Conservation (phyloP, 129 eudicot species). For the Pittosporum tobira region DNA sequence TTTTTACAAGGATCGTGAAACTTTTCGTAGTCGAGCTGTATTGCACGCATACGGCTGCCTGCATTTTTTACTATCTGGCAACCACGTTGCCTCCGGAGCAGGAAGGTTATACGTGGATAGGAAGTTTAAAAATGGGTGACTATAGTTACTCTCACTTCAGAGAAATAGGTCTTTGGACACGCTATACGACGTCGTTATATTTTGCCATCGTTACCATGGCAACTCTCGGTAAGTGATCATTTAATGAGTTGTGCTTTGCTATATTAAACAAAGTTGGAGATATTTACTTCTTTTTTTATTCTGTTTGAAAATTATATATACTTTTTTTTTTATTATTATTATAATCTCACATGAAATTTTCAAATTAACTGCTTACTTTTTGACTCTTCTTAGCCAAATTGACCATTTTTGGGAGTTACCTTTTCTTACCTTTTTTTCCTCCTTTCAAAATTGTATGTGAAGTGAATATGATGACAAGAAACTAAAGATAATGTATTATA, state of each 20-base stretch:
- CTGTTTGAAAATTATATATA: no score
- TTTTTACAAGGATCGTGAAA: constrained; percentile 56
- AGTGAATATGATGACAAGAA: no score
- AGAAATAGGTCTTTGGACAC: constrained; percentile 57
- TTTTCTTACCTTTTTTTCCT: no score
- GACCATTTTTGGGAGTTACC: no score
- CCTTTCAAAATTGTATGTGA: no score
- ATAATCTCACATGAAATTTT: no score
- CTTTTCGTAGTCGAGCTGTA: constrained; percentile 65
- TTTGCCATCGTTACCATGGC: constrained; percentile 79
- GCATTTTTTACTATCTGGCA: constrained; percentile 68
- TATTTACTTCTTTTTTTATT: neutral
- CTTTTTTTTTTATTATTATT: neutral
- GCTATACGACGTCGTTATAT: constrained; percentile 58
- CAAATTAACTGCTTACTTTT: no score
- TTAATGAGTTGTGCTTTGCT: no score
- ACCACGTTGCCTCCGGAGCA: constrained; percentile 54
- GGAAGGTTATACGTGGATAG: constrained; percentile 76
- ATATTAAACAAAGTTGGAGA: no score
- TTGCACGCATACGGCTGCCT: constrained; percentile 76
- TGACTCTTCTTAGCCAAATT: no score
- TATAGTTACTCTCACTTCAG: constrained; percentile 50
- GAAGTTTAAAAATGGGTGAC: constrained; percentile 63
- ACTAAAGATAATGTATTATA: no score
- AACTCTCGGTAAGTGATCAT: constrained; percentile 63